Evolutionary conservation across 1,284 basidiomycete genomes (phyloP).

Genomic region (Microstroma glucosiphilum): DNA sequence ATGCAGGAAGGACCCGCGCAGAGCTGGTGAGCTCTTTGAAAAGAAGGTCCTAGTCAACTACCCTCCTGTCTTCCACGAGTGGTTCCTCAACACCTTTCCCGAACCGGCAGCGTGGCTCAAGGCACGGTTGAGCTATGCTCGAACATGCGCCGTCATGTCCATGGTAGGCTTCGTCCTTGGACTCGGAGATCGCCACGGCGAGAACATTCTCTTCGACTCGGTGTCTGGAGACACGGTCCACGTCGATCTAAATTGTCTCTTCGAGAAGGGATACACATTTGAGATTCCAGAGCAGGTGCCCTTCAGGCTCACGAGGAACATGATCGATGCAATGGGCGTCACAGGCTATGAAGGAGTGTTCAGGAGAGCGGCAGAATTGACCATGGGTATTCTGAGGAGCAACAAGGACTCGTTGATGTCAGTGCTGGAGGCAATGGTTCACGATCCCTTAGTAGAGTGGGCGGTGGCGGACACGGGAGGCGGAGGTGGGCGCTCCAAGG

Average conservation of each 20-base stretch:
- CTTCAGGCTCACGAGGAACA: constrained; percentile 89
- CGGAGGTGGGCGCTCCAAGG: neutral
- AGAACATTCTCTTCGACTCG: constrained; percentile 90
- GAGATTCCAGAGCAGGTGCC: constrained; percentile 89
- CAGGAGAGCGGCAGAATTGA: constrained; percentile 85
- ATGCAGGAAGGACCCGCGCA: constrained; percentile 59
- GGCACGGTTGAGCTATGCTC: constrained; percentile 74
- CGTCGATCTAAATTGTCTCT: constrained; percentile 96
- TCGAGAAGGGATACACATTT: constrained; percentile 82
- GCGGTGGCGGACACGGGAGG: constrained; percentile 19
- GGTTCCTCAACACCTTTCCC: constrained; percentile 94
- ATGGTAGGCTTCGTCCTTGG: constrained; percentile 98
- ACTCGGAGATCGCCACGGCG: constrained; percentile 95
- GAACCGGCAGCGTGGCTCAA: constrained; percentile 92
- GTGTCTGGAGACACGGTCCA: constrained; percentile 88
- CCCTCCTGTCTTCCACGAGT: constrained; percentile 89
- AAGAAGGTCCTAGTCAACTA: constrained; percentile 55
- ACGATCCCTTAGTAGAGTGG: constrained; percentile 96
- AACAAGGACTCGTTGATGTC: constrained; percentile 94
- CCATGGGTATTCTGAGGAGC: constrained; percentile 75
- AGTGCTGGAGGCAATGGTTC: constrained; percentile 92
- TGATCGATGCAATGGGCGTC: constrained; percentile 87
- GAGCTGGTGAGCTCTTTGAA: constrained; percentile 60
- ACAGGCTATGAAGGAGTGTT: constrained; percentile 92
- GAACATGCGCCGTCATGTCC: constrained; percentile 94